phyloP scores from a whole-genome alignment of 768 basidiomycete genomes.

The Russula dissimulans region DNA sequence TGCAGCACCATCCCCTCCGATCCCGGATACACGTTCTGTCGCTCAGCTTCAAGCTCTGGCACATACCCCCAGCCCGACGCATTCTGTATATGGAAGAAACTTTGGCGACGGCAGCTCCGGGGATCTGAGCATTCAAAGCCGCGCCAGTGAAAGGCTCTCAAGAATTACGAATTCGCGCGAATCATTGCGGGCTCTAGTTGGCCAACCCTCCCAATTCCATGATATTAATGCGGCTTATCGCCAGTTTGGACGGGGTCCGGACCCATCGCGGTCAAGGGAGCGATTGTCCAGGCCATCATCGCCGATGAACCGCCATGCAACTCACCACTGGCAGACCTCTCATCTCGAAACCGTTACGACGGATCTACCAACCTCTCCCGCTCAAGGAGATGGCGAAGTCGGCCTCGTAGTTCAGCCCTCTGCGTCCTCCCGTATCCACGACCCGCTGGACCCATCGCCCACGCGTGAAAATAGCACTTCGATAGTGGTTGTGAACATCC shows the following conservation, averaged over 20 bases:
- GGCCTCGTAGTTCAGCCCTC: background rate
- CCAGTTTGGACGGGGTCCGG: background rate
- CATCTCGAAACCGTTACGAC: background rate
- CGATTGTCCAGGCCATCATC: background rate
- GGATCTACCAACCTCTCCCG: background rate
- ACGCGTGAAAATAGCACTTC: background rate
- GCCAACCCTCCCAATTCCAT: background rate
- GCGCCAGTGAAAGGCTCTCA: background rate
- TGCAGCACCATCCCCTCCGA: background rate
- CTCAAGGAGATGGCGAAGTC: background rate
- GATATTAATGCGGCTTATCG: background rate
- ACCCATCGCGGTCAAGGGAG: background rate
- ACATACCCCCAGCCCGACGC: background rate
- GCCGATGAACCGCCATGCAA: background rate
- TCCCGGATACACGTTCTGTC: background rate
- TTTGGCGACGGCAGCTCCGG: background rate
- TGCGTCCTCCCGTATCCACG: background rate
- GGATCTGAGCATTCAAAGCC: constrained; percentile 1
- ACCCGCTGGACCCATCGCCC: background rate
- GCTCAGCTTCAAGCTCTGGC: background rate
- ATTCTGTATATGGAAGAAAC: background rate
- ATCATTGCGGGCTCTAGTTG: background rate
- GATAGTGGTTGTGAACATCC: background rate
- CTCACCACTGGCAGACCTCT: background rate
- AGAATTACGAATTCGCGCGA: background rate